Evolutionary conservation across 768 basidiomycete species (phyloP), one percentile per base, ranked within the genome.

Genomic region (Tylopilus plumbeoviolaceoides): DNA sequence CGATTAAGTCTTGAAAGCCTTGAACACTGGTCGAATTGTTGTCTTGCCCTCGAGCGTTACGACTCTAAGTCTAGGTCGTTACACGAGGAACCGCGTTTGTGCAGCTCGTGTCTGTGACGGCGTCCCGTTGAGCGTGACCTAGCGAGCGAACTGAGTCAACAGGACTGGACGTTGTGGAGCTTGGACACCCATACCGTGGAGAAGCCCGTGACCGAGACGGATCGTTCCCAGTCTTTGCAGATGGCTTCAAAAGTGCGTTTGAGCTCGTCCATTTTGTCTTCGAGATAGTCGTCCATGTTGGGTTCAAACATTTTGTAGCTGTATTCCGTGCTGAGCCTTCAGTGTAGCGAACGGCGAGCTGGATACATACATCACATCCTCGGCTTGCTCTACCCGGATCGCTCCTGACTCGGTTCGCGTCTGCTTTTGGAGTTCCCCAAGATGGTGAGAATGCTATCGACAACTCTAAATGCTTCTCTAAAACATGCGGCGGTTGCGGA

Each of bases 231-330:
- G 1, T 73, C 76, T 53, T 81, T 80, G 65, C 89, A 94, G 14
- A 89, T 87, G 3, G 68, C 72, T 30, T 91, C 89, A 51, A 98
- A 82, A 0, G 78, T 73, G 7, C 76, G 78, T 62, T 92, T 92
- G 46, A 91, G 77, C 54, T 78, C 80, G 52, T 97, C 95, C 7
- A 87, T 79, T 67, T 99, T 95, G 63, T 98, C 93, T 54, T 93
- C 89, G 2, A 98, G 84, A 62, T 98, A 98, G 63, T 98, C 95
- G 64, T 97, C 95, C 91, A 98, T 97, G 66, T 95, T 89, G 10
- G 80, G 75, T 69, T 98, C 95, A 60, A 98, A 98, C 92, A 98
- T 97, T 42, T 78, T 81, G 67, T 91, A 95, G 12, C 93, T 95
- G 61, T 11, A 51, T 10, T 43, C 20, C 27, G 21, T 15, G 12